Percentiles rank a stretch among this genome's conserved stretches.
phyloP scores from a whole-genome alignment of 2,329 filamentous ascomycete species.

The Blastomyces emzantsi region DNA sequence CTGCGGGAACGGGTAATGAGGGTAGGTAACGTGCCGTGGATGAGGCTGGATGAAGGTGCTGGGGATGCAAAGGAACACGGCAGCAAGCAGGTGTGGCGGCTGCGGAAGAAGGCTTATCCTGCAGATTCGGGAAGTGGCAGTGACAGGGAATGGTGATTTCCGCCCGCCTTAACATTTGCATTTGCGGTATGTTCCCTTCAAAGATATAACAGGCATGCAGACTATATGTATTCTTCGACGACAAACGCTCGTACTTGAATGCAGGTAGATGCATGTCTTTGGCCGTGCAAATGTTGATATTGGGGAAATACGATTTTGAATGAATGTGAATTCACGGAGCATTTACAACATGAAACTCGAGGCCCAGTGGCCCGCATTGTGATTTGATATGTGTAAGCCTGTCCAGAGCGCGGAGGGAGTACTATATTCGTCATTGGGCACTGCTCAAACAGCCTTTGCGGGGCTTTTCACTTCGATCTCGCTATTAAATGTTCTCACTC shows the following conservation, averaged over 20 bases:
- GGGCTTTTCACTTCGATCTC: background rate
- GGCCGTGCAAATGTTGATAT: background rate
- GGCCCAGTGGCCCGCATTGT: background rate
- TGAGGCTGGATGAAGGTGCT: conserved; percentile 32
- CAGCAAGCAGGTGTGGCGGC: conserved; percentile 27
- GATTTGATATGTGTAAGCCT: background rate
- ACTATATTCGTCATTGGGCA: background rate
- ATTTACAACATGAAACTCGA: background rate
- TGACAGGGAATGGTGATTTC: conserved; percentile 26
- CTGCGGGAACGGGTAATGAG: conserved; percentile 29
- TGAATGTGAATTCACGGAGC: background rate
- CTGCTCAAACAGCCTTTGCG: background rate
- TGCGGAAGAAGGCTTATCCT: conserved; percentile 32
- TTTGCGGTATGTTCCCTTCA: background rate
- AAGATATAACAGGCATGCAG: background rate
- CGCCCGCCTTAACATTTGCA: background rate
- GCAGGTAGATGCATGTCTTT: background rate
- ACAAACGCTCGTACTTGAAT: background rate
- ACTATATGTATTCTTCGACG: background rate
- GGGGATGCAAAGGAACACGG: conserved; percentile 9
- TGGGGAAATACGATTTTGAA: background rate
- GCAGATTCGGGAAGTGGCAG: conserved; percentile 26
- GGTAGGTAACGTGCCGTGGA: conserved; percentile 35
- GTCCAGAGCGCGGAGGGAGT: too few species aligned
- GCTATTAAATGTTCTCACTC: background rate